Conservation (phyloP, 768 basidiomycete genomes). For the Sarcodon sp. region DNA sequence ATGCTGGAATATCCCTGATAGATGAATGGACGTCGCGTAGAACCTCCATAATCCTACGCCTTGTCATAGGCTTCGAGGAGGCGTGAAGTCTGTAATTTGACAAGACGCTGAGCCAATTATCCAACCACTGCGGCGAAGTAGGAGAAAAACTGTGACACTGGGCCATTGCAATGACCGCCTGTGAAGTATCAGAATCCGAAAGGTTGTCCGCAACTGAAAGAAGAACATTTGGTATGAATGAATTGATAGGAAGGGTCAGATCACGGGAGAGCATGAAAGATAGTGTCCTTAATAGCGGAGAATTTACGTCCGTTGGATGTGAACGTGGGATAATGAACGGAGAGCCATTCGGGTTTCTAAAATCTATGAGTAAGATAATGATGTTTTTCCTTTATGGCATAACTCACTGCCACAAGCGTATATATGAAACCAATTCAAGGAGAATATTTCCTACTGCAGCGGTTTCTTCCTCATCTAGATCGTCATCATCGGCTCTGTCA, state of each 20-base stretch:
- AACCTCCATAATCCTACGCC: slow-evolving; percentile 35
- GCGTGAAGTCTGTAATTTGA: slow-evolving; percentile 24
- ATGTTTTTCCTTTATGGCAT: slow-evolving; percentile 1
- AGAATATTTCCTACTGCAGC: slow-evolving; percentile 50
- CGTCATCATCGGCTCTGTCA: slow-evolving; percentile 33
- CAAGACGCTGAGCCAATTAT: slow-evolving; percentile 49
- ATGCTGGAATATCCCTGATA: slow-evolving; percentile 55
- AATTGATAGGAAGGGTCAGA: slow-evolving; percentile 40
- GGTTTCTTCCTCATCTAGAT: slow-evolving; percentile 65
- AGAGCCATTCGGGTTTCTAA: slow-evolving; percentile 32
- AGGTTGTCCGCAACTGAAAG: slow-evolving; percentile 58
- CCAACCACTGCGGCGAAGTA: slow-evolving; percentile 58
- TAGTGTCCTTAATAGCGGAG: slow-evolving; percentile 46
- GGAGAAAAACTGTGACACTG: slow-evolving; percentile 60
- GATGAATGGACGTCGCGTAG: slow-evolving; percentile 44
- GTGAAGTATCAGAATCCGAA: slow-evolving; percentile 52
- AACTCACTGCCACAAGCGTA: slow-evolving; percentile 46
- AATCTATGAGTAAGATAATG: background rate
- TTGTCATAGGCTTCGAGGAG: slow-evolving; percentile 22
- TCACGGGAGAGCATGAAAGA: slow-evolving; percentile 53
- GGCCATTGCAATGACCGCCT: slow-evolving; percentile 47
- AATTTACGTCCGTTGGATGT: slow-evolving; percentile 41
- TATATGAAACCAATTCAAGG: slow-evolving; percentile 41
- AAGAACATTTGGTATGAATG: slow-evolving; percentile 49
- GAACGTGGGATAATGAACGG: slow-evolving; percentile 38